Base-by-base conservation (phyloP, 139 green algal genomes). In the Chlamydomonas sphaeroides region DNA sequence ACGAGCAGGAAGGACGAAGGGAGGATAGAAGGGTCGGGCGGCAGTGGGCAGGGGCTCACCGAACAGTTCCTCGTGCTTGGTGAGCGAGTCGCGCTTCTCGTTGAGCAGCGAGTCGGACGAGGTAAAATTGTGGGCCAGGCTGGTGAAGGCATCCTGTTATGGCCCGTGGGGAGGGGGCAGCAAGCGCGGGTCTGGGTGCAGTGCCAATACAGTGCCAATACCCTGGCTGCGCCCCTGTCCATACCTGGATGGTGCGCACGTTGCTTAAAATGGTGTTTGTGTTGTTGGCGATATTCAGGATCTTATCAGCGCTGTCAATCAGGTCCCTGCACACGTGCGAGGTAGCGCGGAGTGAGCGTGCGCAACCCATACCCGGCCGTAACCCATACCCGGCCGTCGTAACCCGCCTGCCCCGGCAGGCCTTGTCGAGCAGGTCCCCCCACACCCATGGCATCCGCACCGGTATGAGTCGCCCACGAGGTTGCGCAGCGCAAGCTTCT, bases 221-320 rank as follows among this genome's bases (percentile, higher is more conserved):
- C n/a, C n/a, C n/a, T n/a, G n/a, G n/a, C n/a, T n/a, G n/a, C n/a
- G n/a, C n/a, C n/a, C n/a, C n/a, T n/a, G n/a, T n/a, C 20, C 67
- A 1, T 15, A 87, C 92, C 91, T 96, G 92, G 30, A 97, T 89
- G 30, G 59, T 48, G 0, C 61, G 69, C 11, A 97, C 71, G 51
- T 94, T 94, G 33, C 62, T 61, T 30, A 95, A 68, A 21, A 97
- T 90, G 35, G 66, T 68, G 23, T 92, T 78, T 38, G 89, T 96
- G 42, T 91, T 92, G 18, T 84, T 87, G 2, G 92, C 69, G 61
- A 98, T 98, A 18, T 84, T 80, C 1, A 97, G 73, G 28, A 99
- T 97, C 38, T 92, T 97, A 89, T 99, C 96, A 0, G 96, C 93
- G 53, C 91, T 97, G 57, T 95, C 92, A 59, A 99, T 99, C 26